Evolutionary conservation across 257 asterid species (phyloP).

Genomic region (Solanum lycopersicoides): DNA sequence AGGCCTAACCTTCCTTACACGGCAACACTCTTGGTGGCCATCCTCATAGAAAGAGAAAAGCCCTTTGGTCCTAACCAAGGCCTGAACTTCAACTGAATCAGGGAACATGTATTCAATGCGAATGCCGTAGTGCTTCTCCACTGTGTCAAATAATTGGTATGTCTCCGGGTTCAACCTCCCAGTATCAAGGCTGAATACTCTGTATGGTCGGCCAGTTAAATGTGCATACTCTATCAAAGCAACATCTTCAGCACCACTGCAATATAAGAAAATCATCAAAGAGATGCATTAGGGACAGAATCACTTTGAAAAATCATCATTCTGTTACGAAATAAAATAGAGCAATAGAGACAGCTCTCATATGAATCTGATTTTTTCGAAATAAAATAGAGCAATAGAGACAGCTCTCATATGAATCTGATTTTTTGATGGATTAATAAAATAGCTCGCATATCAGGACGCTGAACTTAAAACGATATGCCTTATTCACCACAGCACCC

Average conservation of each 20-base stretch:
- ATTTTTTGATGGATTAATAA: neutral
- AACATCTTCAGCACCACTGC: conserved; percentile 93
- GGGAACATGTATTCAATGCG: conserved; percentile 86
- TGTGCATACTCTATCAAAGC: conserved; percentile 80
- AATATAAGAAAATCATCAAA: neutral
- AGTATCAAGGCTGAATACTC: conserved; percentile 86
- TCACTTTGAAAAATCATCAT: neutral
- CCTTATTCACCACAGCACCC: neutral
- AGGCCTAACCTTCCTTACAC: conserved; percentile 78
- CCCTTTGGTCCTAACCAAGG: conserved; percentile 69
- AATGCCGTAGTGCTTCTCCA: conserved; percentile 69
- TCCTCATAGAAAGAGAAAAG: conserved; percentile 86
- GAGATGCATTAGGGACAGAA: neutral
- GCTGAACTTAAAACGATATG: neutral
- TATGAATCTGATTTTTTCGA: too few relatives aligned
- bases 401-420: neutral
- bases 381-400: too few relatives aligned
- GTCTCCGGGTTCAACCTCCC: conserved; percentile 89
- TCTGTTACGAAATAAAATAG: neutral
- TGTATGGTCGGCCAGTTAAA: conserved; percentile 71
- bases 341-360: neutral
- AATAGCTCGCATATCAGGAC: neutral
- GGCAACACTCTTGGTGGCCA: conserved; percentile 94
- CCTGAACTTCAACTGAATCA: conserved; percentile 74
- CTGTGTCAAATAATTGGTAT: conserved; percentile 54